phyloP scores from a whole-genome alignment of 2,329 filamentous ascomycete species.

The Fusarium lateritium region DNA sequence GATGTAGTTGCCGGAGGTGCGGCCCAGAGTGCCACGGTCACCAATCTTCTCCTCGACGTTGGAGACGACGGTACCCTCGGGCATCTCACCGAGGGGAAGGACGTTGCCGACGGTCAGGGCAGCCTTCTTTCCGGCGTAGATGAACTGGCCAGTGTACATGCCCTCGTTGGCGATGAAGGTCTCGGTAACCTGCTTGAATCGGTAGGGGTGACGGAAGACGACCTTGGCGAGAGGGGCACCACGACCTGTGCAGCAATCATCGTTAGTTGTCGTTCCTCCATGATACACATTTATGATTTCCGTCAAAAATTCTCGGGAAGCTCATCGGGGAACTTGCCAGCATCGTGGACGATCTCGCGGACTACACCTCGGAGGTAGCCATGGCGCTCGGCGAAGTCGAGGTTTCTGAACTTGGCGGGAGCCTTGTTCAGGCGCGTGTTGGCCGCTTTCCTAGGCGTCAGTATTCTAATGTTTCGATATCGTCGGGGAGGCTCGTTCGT shows the following conservation, averaged over 20 bases:
- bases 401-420: slow-evolving; percentile 88
- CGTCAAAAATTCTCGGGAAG: slow-evolving; percentile 33
- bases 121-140: slow-evolving; percentile 99
- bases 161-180: slow-evolving; percentile 99
- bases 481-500: slow-evolving; percentile 45
- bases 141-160: slow-evolving; percentile 99
- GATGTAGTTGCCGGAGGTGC: slow-evolving; percentile 99
- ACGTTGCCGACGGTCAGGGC: slow-evolving; percentile 97
- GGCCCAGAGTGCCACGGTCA: slow-evolving; percentile 95
- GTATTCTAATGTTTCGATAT: slow-evolving; percentile 49
- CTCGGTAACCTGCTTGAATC: slow-evolving; percentile 97
- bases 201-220: slow-evolving; percentile 97
- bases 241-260: slow-evolving; percentile 66
- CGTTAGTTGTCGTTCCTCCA: slow-evolving; percentile 46
- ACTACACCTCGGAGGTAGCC: slow-evolving; percentile 98
- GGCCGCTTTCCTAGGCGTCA: slow-evolving; percentile 69
- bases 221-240: slow-evolving; percentile 98
- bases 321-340: slow-evolving; percentile 68
- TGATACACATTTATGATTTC: slow-evolving; percentile 25
- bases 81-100: slow-evolving; percentile 92
- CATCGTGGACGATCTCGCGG: slow-evolving; percentile 99
- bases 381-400: slow-evolving; percentile 97
- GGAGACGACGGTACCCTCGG: slow-evolving; percentile 98
- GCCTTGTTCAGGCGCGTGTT: slow-evolving; percentile 93
- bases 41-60: slow-evolving; percentile 99